These are phyloP conservation scores for Leccinum variabile DNA, from an alignment of 1,284 basidiomycete species.

Conservation along the genomic window DNA sequence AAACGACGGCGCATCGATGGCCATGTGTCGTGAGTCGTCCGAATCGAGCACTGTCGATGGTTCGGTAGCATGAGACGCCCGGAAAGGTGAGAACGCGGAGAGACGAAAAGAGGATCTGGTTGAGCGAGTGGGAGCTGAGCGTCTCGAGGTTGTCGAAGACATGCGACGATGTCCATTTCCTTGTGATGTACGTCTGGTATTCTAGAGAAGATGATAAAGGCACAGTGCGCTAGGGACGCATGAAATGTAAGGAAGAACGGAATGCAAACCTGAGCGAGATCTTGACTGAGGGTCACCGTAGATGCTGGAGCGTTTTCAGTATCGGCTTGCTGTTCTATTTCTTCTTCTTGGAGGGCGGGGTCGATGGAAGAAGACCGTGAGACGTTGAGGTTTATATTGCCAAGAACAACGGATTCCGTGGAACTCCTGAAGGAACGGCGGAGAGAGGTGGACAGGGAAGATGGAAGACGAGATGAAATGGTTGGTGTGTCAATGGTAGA, in stretches of 20 bases:
- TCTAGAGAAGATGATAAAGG: slow-evolving; percentile 17
- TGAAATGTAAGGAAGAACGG: background rate
- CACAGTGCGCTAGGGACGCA: slow-evolving; percentile 1
- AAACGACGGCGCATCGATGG: slow-evolving; percentile 7
- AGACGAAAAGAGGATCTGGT: slow-evolving; percentile 27
- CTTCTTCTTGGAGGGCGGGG: slow-evolving; percentile 20
- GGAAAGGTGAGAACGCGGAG: slow-evolving; percentile 24
- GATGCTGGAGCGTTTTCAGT: slow-evolving; percentile 12
- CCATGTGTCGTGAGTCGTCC: slow-evolving; percentile 2
- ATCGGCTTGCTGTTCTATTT: slow-evolving; percentile 12
- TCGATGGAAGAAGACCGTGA: slow-evolving; percentile 27
- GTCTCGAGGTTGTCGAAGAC: slow-evolving; percentile 24
- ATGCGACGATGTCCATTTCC: slow-evolving; percentile 21
- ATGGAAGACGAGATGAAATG: slow-evolving; percentile 18
- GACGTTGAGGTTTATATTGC: slow-evolving; percentile 29
- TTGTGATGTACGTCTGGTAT: slow-evolving; percentile 22
- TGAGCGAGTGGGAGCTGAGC: slow-evolving; percentile 9
- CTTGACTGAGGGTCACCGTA: slow-evolving; percentile 30
- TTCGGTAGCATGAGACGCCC: background rate
- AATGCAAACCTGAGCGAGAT: slow-evolving; percentile 32
- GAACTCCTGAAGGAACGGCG: slow-evolving; percentile 23
- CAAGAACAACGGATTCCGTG: slow-evolving; percentile 29
- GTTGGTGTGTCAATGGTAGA: slow-evolving; percentile 21
- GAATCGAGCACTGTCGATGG: background rate
- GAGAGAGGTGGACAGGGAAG: slow-evolving; percentile 20